These are phyloP conservation scores for Solanum sparsipilum DNA, from an alignment of 257 asterid species.

Conservation along the genomic window DNA sequence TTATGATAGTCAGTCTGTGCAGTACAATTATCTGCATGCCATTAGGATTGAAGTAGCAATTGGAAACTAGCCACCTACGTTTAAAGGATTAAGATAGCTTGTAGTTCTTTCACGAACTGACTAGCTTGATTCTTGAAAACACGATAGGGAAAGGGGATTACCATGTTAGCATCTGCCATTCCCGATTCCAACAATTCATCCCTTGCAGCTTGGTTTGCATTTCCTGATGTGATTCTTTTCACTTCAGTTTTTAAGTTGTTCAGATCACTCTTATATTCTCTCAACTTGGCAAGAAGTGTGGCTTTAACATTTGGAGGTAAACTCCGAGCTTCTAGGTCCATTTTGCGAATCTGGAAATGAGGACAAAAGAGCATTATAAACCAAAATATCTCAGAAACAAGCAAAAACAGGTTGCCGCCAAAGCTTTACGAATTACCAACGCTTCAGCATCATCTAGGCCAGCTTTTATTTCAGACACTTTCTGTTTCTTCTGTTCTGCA, in stretches of 20 bases:
- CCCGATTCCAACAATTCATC: constrained; percentile 72
- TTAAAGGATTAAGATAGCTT: too few species aligned
- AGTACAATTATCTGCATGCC: background rate
- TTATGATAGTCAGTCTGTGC: background rate
- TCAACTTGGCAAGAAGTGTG: constrained; percentile 61
- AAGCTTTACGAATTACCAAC: constrained; percentile 28
- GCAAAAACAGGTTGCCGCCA: background rate
- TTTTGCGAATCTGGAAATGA: constrained; percentile 57
- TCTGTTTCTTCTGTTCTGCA: constrained; percentile 68
- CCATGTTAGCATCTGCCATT: constrained; percentile 52
- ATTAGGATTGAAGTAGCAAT: background rate
- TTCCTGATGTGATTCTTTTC: constrained; percentile 54
- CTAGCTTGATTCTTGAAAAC: background rate
- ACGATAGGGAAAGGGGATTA: constrained; percentile 7
- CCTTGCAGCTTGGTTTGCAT: constrained; percentile 48
- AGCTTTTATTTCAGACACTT: constrained; percentile 34
- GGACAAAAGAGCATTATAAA: background rate
- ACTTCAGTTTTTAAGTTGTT: constrained; percentile 65
- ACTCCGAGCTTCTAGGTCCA: constrained; percentile 91
- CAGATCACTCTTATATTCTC: constrained; percentile 74
- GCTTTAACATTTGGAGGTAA: constrained; percentile 66
- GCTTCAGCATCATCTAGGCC: constrained; percentile 59
- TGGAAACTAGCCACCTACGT: background rate
- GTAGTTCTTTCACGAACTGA: background rate
- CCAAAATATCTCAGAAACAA: background rate